Percentiles rank a stretch among this genome's conserved stretches.
Evolutionary conservation across 139 green algal genomes (phyloP).

Genomic region (Eudorina sp.): DNA sequence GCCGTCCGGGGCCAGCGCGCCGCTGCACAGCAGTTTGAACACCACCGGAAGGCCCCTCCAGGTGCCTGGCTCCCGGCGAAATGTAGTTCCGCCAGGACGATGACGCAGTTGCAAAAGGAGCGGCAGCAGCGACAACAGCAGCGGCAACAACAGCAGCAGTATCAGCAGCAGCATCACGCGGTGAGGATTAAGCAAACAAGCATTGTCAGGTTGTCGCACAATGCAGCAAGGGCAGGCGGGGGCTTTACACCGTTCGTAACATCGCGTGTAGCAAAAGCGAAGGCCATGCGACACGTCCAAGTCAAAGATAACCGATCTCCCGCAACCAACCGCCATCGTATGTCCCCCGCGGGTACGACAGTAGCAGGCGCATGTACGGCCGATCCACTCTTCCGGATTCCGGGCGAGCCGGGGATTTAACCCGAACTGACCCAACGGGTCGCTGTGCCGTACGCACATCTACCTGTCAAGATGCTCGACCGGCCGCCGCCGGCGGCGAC

Average conservation of each 20-base stretch:
- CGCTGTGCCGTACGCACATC: not conserved
- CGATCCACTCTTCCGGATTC: too few relatives aligned
- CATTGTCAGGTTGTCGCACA: too few relatives aligned
- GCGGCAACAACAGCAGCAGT: not conserved
- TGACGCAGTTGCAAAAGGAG: not conserved
- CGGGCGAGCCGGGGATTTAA: too few relatives aligned
- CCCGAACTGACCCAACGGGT: too few relatives aligned
- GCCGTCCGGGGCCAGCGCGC: not conserved
- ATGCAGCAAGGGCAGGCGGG: not conserved
- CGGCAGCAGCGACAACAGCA: not conserved
- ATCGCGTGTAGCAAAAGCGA: not conserved
- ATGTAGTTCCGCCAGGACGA: too few relatives aligned
- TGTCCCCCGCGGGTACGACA: too few relatives aligned
- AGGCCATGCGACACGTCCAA: not conserved
- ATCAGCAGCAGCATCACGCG: too few relatives aligned
- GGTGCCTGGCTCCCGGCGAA: not conserved
- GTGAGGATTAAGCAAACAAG: too few relatives aligned
- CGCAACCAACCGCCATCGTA: not conserved
- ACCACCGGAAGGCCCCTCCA: not conserved
- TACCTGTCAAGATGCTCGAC: not conserved
- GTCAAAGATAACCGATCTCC: not conserved
- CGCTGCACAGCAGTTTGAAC: constrained; percentile 16
- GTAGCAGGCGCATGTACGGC: too few relatives aligned
- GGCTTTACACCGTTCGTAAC: not conserved
- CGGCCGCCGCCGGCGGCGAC: not conserved